Evolutionary conservation across 306 rosid species (phyloP).

Genomic region (apple (Malus domestica)): ASM211411v1 NC_041800.1:18243001-18243500

Average conservation of each 20-base stretch:
- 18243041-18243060: neutral
- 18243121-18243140: constrained; percentile 15
- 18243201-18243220: constrained; percentile 17
- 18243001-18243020: no score
- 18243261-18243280: constrained; percentile 15
- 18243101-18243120: constrained; percentile 24
- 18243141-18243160: constrained; percentile 19
- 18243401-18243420: constrained; percentile 24
- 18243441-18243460: neutral
- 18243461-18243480: constrained; percentile 6
- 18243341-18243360: constrained; percentile 12
- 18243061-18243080: neutral
- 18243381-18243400: constrained; percentile 24
- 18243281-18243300: constrained; percentile 19
- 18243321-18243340: neutral
- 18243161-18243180: constrained; percentile 29
- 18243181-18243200: constrained; percentile 21
- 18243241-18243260: constrained; percentile 24
- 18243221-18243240: constrained; percentile 18
- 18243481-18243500: constrained; percentile 10
- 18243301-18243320: constrained; percentile 26
- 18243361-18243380: constrained; percentile 20
- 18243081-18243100: neutral
- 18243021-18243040: neutral
- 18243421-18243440: constrained; percentile 21